Conservation (phyloP, 345 rosid genomes). For the Litchi chinensis region DNA sequence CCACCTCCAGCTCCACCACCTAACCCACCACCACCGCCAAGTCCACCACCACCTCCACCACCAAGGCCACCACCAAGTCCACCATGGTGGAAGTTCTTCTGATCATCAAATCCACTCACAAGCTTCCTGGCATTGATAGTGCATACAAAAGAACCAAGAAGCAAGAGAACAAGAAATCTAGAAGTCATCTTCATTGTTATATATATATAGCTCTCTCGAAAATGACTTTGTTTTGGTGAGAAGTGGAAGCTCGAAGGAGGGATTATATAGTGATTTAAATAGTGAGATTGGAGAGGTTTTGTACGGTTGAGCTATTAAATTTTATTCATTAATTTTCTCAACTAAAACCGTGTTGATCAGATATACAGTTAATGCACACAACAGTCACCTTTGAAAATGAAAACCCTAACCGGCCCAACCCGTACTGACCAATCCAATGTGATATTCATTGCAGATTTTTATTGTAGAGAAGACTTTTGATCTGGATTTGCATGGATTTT, state of each 20-base stretch:
- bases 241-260: constrained; percentile 11
- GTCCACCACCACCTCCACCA: constrained; percentile 29
- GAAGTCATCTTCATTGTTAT: constrained; percentile 16
- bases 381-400: constrained; percentile 31
- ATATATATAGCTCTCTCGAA: no score
- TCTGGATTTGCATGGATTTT: constrained; percentile 17
- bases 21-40: constrained; percentile 36
- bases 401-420: constrained; percentile 17
- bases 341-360: constrained; percentile 31
- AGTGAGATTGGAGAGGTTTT: no score
- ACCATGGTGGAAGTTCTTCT: constrained; percentile 38
- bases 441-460: not conserved
- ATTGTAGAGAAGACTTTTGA: constrained; percentile 29
- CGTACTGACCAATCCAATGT: not conserved
- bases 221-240: constrained; percentile 14
- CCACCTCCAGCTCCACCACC: constrained; percentile 39
- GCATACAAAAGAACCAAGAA: constrained; percentile 42
- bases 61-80: constrained; percentile 37
- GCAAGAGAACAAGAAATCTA: constrained; percentile 35
- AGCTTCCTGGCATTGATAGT: constrained; percentile 40
- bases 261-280: constrained; percentile 21
- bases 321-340: constrained; percentile 41
- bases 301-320: constrained; percentile 25
- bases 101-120: constrained; percentile 32
- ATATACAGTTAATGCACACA: constrained; percentile 31